These are phyloP conservation scores for Trichoderma afroharzianum DNA, from an alignment of 2,329 filamentous ascomycete genomes.

Conservation along the genomic window DNA sequence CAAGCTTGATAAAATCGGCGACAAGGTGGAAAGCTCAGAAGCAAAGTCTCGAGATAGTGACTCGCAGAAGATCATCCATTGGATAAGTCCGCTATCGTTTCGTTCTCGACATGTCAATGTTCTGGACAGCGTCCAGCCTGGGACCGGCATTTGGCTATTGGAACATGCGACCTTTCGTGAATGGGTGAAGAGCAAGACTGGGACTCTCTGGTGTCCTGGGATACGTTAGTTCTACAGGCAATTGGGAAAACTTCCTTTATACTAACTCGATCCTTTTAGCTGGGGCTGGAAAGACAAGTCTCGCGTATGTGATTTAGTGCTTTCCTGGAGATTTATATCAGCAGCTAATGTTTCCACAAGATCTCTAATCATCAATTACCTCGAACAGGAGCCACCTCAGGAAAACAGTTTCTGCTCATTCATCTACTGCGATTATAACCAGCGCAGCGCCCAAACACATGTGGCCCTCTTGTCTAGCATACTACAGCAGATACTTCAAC, in stretches of 20 bases:
- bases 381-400: not conserved
- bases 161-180: not conserved
- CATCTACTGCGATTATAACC: not conserved
- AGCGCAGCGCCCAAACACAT: not conserved
- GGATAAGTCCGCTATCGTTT: not conserved
- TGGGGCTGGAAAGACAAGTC: constrained; percentile 5
- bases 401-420: not conserved
- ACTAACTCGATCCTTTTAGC: not conserved
- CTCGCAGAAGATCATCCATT: not conserved
- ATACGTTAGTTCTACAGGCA: not conserved
- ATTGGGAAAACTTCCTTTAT: not conserved
- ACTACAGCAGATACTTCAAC: not conserved
- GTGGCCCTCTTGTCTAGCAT: not conserved
- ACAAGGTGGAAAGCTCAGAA: not conserved
- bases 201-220: not conserved
- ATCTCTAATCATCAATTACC: not conserved
- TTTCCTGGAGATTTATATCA: not conserved
- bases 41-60: not conserved
- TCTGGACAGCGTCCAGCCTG: not conserved
- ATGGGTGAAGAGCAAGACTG: not conserved
- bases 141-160: not conserved
- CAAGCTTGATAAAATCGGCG: not conserved
- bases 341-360: not conserved
- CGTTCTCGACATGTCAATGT: not conserved
- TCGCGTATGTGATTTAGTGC: not conserved